Base-by-base conservation (phyloP, 371 early-diverging fungal species). In the Actinomucor elegans region DNA sequence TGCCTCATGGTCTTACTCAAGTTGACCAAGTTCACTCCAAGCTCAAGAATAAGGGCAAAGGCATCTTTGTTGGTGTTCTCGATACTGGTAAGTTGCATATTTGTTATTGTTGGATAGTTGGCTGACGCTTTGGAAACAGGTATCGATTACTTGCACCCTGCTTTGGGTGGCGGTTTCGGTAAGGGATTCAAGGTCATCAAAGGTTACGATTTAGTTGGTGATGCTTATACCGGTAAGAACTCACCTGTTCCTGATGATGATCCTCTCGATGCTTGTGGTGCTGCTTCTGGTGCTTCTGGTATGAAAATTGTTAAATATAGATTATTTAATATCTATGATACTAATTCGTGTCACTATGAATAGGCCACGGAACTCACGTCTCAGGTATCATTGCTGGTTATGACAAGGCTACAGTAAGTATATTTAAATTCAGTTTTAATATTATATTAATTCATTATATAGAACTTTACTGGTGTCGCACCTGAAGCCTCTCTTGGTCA, bases 51-150 rank as follows among this genome's bases (percentile, higher is more conserved):
- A 80, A 76, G 24, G 90, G 89, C 48, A 76, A 71, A n/a, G 87
- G 88, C 9, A 66, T 89, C 64, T 84, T 80, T 55, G 86, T 91
- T 45, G 89, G 86, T 41, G 66, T 91, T 34, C 70, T 90, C 29
- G 91, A 89, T 50, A 69, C 87, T 4, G 90, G 90, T 67, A 68
- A 55, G 21, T 32, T 28, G 15, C 23, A 48, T 15, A 26, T 6
- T 28, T 14, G 8, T n/a, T n/a, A n/a, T n/a, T n/a, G n/a, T n/a
- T n/a, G n/a, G n/a, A n/a, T n/a, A n/a, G n/a, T n/a, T n/a, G n/a
- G n/a, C n/a, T n/a, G n/a, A n/a, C n/a, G n/a, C n/a, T n/a, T 35
- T 21, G 24, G 8, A 21, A 28, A 21, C 20, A 59, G 85, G 90
- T 40, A 57, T 85, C 26, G 82, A 85, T 42, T 85, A 80, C 58